Conservation (phyloP, 2,329 filamentous ascomycete genomes). For the Sarocladium brachiariae region DNA sequence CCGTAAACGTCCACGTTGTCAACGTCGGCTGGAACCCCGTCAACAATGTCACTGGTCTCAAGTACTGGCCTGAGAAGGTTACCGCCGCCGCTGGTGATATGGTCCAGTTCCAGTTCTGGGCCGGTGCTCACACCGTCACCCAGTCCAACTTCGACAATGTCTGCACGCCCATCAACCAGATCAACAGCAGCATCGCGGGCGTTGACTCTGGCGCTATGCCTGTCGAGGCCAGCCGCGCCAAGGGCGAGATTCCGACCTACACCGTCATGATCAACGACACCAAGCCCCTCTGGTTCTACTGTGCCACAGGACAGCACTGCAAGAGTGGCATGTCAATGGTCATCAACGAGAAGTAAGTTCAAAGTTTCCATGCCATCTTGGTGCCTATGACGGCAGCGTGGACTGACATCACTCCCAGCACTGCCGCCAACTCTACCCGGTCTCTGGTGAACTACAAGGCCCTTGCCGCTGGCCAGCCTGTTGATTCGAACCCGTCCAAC, state of each 20-base stretch:
- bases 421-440: slow-evolving; percentile 43
- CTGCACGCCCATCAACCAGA: slow-evolving; percentile 53
- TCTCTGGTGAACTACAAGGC: slow-evolving; percentile 43
- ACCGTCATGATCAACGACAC: slow-evolving; percentile 63
- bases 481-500: slow-evolving; percentile 13
- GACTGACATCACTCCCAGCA: slow-evolving; percentile 24
- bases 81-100: slow-evolving; percentile 55
- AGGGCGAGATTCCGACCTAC: slow-evolving; percentile 56
- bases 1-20: slow-evolving; percentile 51
- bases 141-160: slow-evolving; percentile 69
- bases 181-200: slow-evolving; percentile 34
- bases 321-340: slow-evolving; percentile 69
- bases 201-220: slow-evolving; percentile 65
- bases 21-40: slow-evolving; percentile 49
- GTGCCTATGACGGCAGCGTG: not conserved
- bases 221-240: slow-evolving; percentile 43
- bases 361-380: not conserved
- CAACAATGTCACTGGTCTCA: slow-evolving; percentile 43
- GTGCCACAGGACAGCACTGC: slow-evolving; percentile 68
- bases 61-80: slow-evolving; percentile 61
- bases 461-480: slow-evolving; percentile 25
- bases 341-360: slow-evolving; percentile 63
- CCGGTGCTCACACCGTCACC: slow-evolving; percentile 70
- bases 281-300: slow-evolving; percentile 74
- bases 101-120: slow-evolving; percentile 61